Evolutionary conservation across 768 basidiomycete species (phyloP).

Genomic region (Leccinum rimulosum): DNA sequence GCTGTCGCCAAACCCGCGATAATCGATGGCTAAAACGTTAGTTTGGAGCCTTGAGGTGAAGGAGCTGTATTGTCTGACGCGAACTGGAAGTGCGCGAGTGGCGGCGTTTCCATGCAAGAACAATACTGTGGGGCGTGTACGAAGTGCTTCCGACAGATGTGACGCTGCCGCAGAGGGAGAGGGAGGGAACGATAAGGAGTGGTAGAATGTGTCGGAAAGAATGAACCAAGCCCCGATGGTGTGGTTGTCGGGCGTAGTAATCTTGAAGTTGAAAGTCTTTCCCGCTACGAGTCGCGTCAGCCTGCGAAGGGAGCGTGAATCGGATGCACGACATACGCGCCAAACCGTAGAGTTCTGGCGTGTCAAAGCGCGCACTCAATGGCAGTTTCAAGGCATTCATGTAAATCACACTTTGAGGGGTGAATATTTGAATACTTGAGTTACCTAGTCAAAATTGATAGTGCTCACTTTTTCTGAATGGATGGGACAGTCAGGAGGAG

Average conservation of each 20-base stretch:
- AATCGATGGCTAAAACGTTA: constrained; percentile 87
- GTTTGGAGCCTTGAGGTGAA: constrained; percentile 63
- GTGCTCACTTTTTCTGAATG: constrained; percentile 66
- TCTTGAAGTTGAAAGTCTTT: constrained; percentile 69
- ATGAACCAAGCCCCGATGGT: constrained; percentile 86
- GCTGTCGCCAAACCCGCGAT: constrained; percentile 91
- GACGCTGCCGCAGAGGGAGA: constrained; percentile 35
- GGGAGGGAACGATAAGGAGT: constrained; percentile 40
- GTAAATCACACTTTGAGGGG: constrained; percentile 48
- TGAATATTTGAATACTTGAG: constrained; percentile 7
- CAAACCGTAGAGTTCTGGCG: constrained; percentile 77
- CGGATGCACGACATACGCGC: constrained; percentile 54
- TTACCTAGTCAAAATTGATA: constrained; percentile 8
- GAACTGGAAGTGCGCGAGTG: constrained; percentile 64
- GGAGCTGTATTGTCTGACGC: constrained; percentile 66
- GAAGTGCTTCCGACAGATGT: constrained; percentile 54
- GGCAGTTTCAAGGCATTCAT: constrained; percentile 68
- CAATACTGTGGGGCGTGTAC: constrained; percentile 69
- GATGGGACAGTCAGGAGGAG: constrained; percentile 56
- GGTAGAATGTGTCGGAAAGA: constrained; percentile 65
- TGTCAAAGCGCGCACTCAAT: constrained; percentile 55
- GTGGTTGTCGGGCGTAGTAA: constrained; percentile 75
- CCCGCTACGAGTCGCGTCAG: constrained; percentile 47
- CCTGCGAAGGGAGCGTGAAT: neutral
- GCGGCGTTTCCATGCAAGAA: constrained; percentile 91